Evolutionary conservation across 306 rosid genomes (phyloP).

Genomic region (Boehmeria nivea): DNA sequence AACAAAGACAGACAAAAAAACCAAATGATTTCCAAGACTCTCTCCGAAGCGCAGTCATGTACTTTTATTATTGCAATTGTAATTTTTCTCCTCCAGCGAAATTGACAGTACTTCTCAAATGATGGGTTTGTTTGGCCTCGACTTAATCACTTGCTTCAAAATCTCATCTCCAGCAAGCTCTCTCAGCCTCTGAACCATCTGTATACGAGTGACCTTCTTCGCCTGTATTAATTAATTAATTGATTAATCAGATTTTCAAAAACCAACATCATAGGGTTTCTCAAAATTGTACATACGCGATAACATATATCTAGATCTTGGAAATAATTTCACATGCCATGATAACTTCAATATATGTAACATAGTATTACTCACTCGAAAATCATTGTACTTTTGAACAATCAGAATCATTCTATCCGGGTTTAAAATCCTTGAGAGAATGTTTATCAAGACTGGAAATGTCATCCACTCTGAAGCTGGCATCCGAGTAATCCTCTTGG

Average conservation of each 20-base stretch:
- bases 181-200: constrained; percentile 29
- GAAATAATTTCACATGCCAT: too few relatives aligned
- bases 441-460: constrained; percentile 34
- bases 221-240: constrained; percentile 32
- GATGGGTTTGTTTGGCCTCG: neutral
- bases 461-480: constrained; percentile 27
- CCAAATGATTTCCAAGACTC: too few relatives aligned
- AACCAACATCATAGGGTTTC: too few relatives aligned
- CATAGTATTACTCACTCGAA: constrained; percentile 41
- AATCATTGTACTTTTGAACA: constrained; percentile 22
- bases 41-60: too few relatives aligned
- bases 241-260: too few relatives aligned
- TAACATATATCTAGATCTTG: too few relatives aligned
- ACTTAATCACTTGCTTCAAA: constrained; percentile 3
- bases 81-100: too few relatives aligned
- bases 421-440: constrained; percentile 27
- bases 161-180: constrained; percentile 24
- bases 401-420: constrained; percentile 32
- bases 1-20: too few relatives aligned
- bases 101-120: too few relatives aligned
- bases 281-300: too few relatives aligned
- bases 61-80: too few relatives aligned
- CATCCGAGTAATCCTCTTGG: constrained; percentile 7
- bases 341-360: neutral
- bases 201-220: constrained; percentile 18